Base-by-base conservation (phyloP, 768 basidiomycete species). In the Sarcodon aspratus region DNA sequence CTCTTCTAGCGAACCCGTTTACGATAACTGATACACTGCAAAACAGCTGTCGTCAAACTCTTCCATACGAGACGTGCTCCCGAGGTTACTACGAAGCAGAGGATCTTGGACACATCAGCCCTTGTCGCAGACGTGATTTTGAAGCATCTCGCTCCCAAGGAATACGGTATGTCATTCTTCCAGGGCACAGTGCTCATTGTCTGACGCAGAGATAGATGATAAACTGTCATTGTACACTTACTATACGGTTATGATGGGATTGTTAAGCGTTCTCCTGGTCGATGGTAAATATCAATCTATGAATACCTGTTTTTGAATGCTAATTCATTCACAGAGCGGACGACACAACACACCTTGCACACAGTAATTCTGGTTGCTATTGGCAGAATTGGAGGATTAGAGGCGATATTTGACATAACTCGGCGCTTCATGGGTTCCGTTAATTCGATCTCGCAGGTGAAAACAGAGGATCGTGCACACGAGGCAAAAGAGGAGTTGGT, bases 321-420 rank as follows among this genome's bases (percentile, higher is more conserved):
- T 35, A 11, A 17, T 37, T 46, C n/a, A 36, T 45, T 47, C 21
- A 47, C 53, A 95, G 93, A 93, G 48, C 85, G 90, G 11, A 76
- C 86, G 0, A 68, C 78, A 32, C 76, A 79, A 48, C 82, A 78
- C 48, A 80, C 78, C 8, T 62, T 97, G 7, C 85, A 97, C 59
- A 93, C 91, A 0, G 80, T 92, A 35, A 72, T 95, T 9, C 72
- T 97, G 31, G 70, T 78, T 45, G 75, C 82, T 0, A 85, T 97
- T 57, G 77, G 83, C 53, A 74, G 79, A 33, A 68, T 68, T 3
- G 82, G 79, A 10, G 94, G 94, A 0, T 61, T 95, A 35, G 75
- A 82, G 44, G 72, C 76, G 3, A 68, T 87, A n/a, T 69, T 85
- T 52, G 61, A 67, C 37, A 70, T 84, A 36, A 83, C 79, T 56